Conservation (phyloP, 768 basidiomycete species). For the Podaxis sp. region DNA sequence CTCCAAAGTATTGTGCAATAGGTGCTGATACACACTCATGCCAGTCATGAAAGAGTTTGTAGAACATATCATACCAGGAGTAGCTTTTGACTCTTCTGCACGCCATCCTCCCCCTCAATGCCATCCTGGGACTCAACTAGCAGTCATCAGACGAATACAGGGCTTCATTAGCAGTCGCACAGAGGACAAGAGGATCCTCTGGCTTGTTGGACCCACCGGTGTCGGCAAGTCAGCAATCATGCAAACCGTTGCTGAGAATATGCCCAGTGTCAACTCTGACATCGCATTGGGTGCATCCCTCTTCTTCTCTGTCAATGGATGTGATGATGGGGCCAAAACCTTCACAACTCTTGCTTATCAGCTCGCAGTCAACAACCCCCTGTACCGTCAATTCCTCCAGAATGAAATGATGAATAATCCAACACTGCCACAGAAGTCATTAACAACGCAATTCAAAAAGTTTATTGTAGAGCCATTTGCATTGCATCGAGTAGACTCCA, state of each 20-base stretch:
- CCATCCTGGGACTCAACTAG: background rate
- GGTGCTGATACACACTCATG: no score
- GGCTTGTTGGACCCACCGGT: background rate
- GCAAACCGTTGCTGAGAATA: background rate
- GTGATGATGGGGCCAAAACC: background rate
- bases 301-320: constrained; percentile 1
- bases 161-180: background rate
- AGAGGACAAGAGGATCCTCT: background rate
- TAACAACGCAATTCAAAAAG: constrained; percentile 13
- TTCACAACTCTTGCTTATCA: constrained; percentile 22
- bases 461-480: constrained; percentile 18
- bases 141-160: background rate
- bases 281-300: background rate
- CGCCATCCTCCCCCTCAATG: background rate
- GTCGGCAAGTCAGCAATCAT: constrained; percentile 2
- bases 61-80: background rate
- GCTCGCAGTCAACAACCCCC: constrained; percentile 11
- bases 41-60: background rate
- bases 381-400: no score
- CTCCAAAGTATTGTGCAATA: no score
- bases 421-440: constrained; percentile 9
- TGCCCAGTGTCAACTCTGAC: no score
- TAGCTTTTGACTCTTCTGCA: background rate
- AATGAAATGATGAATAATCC: background rate
- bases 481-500: no score